Evolutionary conservation across 2,329 filamentous ascomycete species (phyloP).

Genomic region (Graphilbum ipis-grandicollis): DNA sequence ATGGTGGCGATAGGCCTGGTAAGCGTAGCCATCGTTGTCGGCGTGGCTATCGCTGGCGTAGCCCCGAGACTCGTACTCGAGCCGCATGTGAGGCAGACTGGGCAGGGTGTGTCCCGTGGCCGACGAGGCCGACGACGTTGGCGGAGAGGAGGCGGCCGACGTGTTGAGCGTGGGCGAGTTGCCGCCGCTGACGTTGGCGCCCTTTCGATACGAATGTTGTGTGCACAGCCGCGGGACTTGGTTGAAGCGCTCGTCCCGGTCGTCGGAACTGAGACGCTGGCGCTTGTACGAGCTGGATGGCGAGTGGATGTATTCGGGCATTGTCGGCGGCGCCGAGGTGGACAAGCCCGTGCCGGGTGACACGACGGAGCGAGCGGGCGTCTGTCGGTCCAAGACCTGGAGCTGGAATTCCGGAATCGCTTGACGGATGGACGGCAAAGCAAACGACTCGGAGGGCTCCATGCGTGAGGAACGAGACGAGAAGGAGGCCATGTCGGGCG

Average conservation of each 20-base stretch:
- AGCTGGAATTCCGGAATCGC: constrained; percentile 6
- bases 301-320: constrained; percentile 31
- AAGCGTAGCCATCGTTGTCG: background rate
- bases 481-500: constrained; percentile 13
- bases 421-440: constrained; percentile 35
- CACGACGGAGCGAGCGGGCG: background rate
- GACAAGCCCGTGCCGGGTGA: constrained; percentile 9
- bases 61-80: constrained; percentile 19
- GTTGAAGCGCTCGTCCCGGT: constrained; percentile 22
- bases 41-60: constrained; percentile 19
- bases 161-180: background rate
- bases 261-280: constrained; percentile 25
- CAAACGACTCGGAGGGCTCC: constrained; percentile 16
- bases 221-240: constrained; percentile 30
- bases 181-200: background rate
- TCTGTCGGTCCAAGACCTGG: background rate
- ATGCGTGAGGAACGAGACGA: constrained; percentile 1
- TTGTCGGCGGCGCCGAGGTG: constrained; percentile 14
- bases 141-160: background rate
- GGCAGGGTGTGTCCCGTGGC: constrained; percentile 14
- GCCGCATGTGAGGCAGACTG: constrained; percentile 21
- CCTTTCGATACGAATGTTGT: background rate
- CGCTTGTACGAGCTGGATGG: constrained; percentile 27
- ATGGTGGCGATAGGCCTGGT: background rate
- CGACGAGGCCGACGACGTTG: constrained; percentile 7